Evolutionary conservation across 805 yeast species (phyloP).

Genomic region (Candida ortonii): DNA sequence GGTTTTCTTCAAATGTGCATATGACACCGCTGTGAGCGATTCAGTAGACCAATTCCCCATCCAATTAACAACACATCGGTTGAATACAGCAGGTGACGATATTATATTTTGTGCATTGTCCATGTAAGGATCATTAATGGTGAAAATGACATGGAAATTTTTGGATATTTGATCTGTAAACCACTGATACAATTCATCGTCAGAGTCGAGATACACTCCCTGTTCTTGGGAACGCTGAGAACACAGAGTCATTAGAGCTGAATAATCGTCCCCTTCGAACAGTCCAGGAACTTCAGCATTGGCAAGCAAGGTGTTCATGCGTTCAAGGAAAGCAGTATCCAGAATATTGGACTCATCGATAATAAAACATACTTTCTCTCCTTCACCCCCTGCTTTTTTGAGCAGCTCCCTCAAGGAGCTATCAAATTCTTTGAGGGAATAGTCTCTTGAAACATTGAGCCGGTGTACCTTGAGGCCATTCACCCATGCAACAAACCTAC

Average conservation of each 20-base stretch:
- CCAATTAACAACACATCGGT: slow-evolving; percentile 85
- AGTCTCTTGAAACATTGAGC: slow-evolving; percentile 54
- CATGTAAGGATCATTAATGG: slow-evolving; percentile 53
- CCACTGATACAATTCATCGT: slow-evolving; percentile 73
- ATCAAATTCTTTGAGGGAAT: slow-evolving; percentile 65
- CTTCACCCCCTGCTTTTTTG: slow-evolving; percentile 46
- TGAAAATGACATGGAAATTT: slow-evolving; percentile 81
- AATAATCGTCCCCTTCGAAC: slow-evolving; percentile 71
- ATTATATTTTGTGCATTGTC: slow-evolving; percentile 43
- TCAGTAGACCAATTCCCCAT: slow-evolving; percentile 76
- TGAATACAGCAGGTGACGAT: slow-evolving; percentile 84
- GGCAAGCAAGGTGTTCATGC: slow-evolving; percentile 91
- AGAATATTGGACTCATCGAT: slow-evolving; percentile 78
- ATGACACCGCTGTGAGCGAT: slow-evolving; percentile 51
- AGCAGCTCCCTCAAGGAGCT: slow-evolving; percentile 54
- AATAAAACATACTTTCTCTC: slow-evolving; percentile 65
- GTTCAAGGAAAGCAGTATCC: slow-evolving; percentile 77
- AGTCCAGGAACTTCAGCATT: slow-evolving; percentile 91
- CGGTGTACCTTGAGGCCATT: slow-evolving; percentile 67
- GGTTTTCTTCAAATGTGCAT: slow-evolving; percentile 23
- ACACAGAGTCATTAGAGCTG: slow-evolving; percentile 51
- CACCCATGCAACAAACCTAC: slow-evolving; percentile 88
- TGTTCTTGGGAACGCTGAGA: slow-evolving; percentile 53
- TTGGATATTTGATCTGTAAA: slow-evolving; percentile 62
- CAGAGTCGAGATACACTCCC: slow-evolving; percentile 62